These are phyloP conservation scores for Talaromyces funiculosus DNA, from an alignment of 2,329 filamentous ascomycete species.

Conservation along the genomic window DNA sequence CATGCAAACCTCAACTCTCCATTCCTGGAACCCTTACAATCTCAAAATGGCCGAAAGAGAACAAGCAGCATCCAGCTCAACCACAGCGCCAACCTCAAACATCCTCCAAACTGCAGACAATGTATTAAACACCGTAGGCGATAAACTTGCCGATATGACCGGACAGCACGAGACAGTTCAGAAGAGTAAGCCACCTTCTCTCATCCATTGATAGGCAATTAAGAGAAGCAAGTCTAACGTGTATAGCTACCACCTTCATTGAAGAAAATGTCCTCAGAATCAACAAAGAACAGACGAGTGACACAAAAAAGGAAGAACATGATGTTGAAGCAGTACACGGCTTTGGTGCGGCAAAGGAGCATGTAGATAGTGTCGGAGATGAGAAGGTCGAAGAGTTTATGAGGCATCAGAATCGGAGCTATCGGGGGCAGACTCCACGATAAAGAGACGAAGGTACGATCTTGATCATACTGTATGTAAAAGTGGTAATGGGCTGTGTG, in stretches of 20 bases:
- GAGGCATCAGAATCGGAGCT: conserved; percentile 12
- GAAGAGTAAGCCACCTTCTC: background rate
- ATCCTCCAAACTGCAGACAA: conserved; percentile 1
- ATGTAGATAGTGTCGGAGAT: background rate
- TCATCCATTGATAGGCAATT: background rate
- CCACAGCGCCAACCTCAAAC: background rate
- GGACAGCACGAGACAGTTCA: conserved; percentile 1
- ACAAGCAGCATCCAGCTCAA: background rate
- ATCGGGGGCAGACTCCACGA: background rate
- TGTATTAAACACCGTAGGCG: conserved; percentile 4
- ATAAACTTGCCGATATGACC: conserved; percentile 1
- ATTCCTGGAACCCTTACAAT: no score
- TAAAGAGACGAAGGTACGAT: background rate
- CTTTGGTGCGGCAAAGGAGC: background rate
- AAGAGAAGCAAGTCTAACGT: background rate
- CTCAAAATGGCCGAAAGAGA: background rate
- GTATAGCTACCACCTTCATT: background rate
- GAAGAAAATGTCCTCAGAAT: conserved; percentile 1
- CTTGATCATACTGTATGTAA: background rate
- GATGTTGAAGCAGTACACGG: background rate
- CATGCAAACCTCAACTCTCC: no score
- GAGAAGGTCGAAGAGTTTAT: conserved; percentile 12
- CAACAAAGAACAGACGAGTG: background rate
- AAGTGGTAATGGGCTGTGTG: background rate
- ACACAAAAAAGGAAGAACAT: background rate